Conservation (phyloP, 345 rosid species). For the Pistacia vera region DNA sequence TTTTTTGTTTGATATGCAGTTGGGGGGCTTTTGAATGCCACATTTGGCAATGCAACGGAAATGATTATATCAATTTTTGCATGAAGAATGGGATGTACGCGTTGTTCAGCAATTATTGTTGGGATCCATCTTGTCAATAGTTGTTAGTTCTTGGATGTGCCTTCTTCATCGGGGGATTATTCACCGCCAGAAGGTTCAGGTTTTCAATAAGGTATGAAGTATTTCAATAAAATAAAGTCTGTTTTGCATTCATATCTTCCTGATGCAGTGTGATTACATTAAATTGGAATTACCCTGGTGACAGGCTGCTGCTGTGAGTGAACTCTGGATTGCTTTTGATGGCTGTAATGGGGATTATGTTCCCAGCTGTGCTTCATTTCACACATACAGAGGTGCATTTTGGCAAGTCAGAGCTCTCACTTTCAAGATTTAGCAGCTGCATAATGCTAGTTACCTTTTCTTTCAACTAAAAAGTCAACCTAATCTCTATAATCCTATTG, state of each 20-base stretch:
- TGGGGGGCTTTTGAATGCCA: slow-evolving; percentile 94
- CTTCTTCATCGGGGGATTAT: slow-evolving; percentile 87
- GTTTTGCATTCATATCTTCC: slow-evolving; percentile 15
- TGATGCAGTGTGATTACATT: slow-evolving; percentile 17
- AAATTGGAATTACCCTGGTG: slow-evolving; percentile 13
- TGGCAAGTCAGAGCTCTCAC: slow-evolving; percentile 87
- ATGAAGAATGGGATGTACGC: slow-evolving; percentile 52
- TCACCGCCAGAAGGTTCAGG: slow-evolving; percentile 64
- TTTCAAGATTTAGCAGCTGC: slow-evolving; percentile 95
- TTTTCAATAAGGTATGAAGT: slow-evolving; percentile 69
- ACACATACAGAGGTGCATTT: slow-evolving; percentile 84
- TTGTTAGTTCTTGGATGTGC: slow-evolving; percentile 96
- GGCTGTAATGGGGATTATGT: slow-evolving; percentile 97
- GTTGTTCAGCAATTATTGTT: no score
- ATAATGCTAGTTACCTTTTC: slow-evolving; percentile 82
- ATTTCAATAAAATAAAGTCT: not conserved
- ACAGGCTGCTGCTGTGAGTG: slow-evolving; percentile 82
- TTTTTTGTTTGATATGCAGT: slow-evolving; percentile 42
- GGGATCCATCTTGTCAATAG: slow-evolving; percentile 24
- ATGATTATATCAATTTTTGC: slow-evolving; percentile 79
- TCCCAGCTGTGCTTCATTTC: slow-evolving; percentile 88
- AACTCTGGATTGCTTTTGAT: slow-evolving; percentile 90
- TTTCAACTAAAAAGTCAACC: slow-evolving; percentile 73
- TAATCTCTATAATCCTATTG: slow-evolving; percentile 48
- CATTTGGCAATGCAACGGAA: slow-evolving; percentile 96